Evolutionary conservation across 2,329 filamentous ascomycete genomes (phyloP), one percentile per base, ranked within the genome.

Genomic region (Fusarium nematophilum): DNA sequence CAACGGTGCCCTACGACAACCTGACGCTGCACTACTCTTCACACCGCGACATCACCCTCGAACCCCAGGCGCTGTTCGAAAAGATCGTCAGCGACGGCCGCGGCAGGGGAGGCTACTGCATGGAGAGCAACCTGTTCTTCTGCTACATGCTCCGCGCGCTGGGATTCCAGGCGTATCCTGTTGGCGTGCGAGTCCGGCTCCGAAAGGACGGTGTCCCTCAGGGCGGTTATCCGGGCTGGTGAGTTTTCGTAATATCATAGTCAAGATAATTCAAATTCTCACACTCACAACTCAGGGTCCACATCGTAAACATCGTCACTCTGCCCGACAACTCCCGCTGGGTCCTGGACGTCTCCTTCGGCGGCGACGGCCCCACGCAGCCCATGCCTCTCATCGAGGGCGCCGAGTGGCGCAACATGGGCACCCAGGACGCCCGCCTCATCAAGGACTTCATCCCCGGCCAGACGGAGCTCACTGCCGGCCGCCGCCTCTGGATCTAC

Each of bases 281-380:
- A 13, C 31, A 30, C 62, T 5, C 25, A 33, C 33, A 1, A 9
- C 1, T 11, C 9, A 70, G 73, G 69, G 76, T 80, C 11, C 87
- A 90, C 70, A 83, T 89, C 67, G 78, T 89, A 38, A 83, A 86
- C 63, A 84, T 90, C 46, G 80, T 89, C 34, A 83, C 79, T 2
- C 75, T 90, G 27, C 69, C 77, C 2, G 73, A 77, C 6, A 76
- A 76, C 31, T 78, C 78, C 23, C 75, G 78, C 52, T 87, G 82
- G 72, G 74, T 82, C 66, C 71, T 85, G 9, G 89, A 91, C 68
- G 84, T 88, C 9, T 85, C 82, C 5, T 90, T 90, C 66, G 88
- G 88, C 39, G 84, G 83, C 15, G 84, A 87, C 65, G 83, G 84
- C 7, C 78, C 86, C 3, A 87, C 83, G 2, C 73, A 74, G 13